Evolutionary conservation across 129 eudicot genomes (phyloP), one percentile per base, ranked within the genome.

Genomic region (Oenanthe sinensis): DNA sequence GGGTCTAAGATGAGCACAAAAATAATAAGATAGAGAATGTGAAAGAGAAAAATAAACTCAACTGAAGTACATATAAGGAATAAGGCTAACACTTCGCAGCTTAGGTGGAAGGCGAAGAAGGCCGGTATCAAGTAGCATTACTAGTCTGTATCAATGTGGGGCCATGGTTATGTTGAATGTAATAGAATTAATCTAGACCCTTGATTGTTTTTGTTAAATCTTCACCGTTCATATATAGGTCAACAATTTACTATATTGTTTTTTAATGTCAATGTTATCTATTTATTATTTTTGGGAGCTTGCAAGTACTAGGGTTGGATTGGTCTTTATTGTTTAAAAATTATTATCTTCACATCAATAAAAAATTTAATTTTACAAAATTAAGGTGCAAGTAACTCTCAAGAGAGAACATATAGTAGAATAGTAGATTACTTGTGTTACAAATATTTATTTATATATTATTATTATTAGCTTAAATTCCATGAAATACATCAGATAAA

Each of bases 1-100:
- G 71, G 84, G 60, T 46, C 11, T 60, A 40, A 75, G 74, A 20
- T 39, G 65, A 11, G 44, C n/a, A 12, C 33, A 72, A 37, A 46
- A 8, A 17, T 30, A 12, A 40, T 13, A 42, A 22, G 75, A 72
- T 5, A n/a, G 52, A 70, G 82, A 75, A 65, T 36, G 77, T 26
- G 44, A 63, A 78, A 20, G 75, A 12, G 49, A n/a, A 14, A 77
- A 22, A 20, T 4, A 44, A 49, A 78, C 40, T 20, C 9, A 48
- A 68, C 16, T 71, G 49, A 50, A 65, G 73, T 83, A 73, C 62
- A 74, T 74, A 83, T 71, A 65, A 24, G 43, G n/a, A 78, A 73
- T 83, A 33, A 33, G 36, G 36, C 36, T 33, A 74, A 46, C 77
- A 79, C 55, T 67, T 69, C 75, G n/a, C n/a, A n/a, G n/a, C n/a